Conservation (phyloP, 192 early-diverging fungal species). For the Backusella macrospora region DNA sequence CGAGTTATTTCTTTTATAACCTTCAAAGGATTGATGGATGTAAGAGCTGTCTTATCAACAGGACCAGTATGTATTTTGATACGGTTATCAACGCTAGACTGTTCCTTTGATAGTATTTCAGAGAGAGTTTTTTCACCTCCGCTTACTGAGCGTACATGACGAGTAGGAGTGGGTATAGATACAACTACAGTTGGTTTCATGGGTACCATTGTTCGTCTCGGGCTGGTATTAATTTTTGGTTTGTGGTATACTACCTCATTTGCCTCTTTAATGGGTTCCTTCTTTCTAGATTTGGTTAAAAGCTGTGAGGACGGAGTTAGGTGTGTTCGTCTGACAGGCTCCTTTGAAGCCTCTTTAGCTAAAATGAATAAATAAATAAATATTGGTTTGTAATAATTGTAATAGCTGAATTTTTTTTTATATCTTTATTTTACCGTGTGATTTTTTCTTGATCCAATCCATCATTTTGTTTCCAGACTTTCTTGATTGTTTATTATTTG, state of each 20-base stretch:
- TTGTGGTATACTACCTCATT: background rate
- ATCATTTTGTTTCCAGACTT: slow-evolving; percentile 51
- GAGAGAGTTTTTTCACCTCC: background rate
- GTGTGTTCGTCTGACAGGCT: background rate
- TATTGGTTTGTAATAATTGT: background rate
- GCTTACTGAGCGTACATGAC: background rate
- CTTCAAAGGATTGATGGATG: slow-evolving; percentile 52
- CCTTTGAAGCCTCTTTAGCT: slow-evolving; percentile 8
- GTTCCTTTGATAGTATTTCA: background rate
- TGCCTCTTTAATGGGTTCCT: background rate
- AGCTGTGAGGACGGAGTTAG: slow-evolving; percentile 1
- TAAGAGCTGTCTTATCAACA: slow-evolving; percentile 56
- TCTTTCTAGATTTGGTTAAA: slow-evolving; percentile 12
- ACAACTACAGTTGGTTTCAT: background rate
- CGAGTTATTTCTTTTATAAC: slow-evolving; percentile 53
- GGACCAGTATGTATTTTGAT: slow-evolving; percentile 62
- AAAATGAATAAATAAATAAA: background rate
- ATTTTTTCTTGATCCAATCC: slow-evolving; percentile 56
- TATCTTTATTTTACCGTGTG: slow-evolving; percentile 18
- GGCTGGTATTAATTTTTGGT: slow-evolving; percentile 8
- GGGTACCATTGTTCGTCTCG: slow-evolving; percentile 5
- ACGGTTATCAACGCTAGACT: slow-evolving; percentile 34
- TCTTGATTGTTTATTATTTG: background rate
- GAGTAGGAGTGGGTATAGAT: background rate
- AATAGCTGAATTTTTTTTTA: background rate